These are phyloP conservation scores for Phytopythium delawarense DNA, from an alignment of 352 stramenopile species.

Conservation along the genomic window DNA sequence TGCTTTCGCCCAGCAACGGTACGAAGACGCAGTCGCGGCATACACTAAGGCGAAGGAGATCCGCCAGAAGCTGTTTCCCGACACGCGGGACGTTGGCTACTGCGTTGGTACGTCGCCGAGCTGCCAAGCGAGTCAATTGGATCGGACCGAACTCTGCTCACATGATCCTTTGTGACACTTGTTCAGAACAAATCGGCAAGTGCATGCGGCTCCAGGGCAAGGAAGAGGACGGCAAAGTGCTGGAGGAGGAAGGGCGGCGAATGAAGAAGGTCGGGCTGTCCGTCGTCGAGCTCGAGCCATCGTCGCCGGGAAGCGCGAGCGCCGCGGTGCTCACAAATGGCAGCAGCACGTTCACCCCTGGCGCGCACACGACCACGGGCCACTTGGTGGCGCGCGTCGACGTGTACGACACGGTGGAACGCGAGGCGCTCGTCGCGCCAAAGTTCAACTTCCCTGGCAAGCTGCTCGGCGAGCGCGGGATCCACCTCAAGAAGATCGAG, in stretches of 20 bases:
- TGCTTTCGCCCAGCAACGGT: conserved; percentile 37
- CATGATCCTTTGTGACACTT: not conserved
- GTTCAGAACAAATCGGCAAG: conserved; percentile 77
- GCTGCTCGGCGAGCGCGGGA: conserved; percentile 53
- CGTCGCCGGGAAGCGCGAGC: conserved; percentile 1
- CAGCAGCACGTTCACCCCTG: conserved; percentile 20
- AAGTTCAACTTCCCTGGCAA: conserved; percentile 64
- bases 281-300: conserved; percentile 23
- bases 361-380: conserved; percentile 22
- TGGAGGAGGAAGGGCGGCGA: conserved; percentile 51
- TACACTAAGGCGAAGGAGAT: conserved; percentile 74
- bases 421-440: conserved; percentile 39
- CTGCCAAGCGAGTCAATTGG: not conserved
- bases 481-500: conserved; percentile 65
- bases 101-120: conserved; percentile 46
- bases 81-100: conserved; percentile 73
- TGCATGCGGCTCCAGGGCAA: conserved; percentile 54
- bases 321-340: conserved; percentile 1
- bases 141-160: not conserved
- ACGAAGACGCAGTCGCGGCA: conserved; percentile 56
- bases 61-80: conserved; percentile 64
- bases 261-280: conserved; percentile 60
- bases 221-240: conserved; percentile 49
- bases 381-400: conserved; percentile 27
- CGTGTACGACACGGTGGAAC: conserved; percentile 32